phyloP scores from a whole-genome alignment of 768 basidiomycete species.

The Gloeopeniophorella convolvens region DNA sequence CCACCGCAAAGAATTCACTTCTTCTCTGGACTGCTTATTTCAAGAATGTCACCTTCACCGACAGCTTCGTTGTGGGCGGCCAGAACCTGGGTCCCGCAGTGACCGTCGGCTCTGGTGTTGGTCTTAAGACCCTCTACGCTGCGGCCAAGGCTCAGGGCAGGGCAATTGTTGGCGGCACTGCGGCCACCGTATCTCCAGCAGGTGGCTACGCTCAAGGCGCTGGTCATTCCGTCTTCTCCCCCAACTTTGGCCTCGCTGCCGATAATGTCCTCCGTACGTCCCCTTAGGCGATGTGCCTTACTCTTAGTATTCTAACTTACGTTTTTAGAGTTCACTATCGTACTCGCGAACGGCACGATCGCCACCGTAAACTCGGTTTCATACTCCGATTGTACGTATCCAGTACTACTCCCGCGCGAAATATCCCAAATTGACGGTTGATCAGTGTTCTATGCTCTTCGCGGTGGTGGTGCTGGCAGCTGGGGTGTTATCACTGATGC shows the following conservation, averaged over 20 bases:
- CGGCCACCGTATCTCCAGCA: slow-evolving; percentile 21
- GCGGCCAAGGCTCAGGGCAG: slow-evolving; percentile 19
- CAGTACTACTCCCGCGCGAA: not conserved
- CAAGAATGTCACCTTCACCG: slow-evolving; percentile 29
- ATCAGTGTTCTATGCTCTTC: slow-evolving; percentile 24
- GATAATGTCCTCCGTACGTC: slow-evolving; percentile 24
- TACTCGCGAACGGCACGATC: slow-evolving; percentile 9
- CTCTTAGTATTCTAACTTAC: not conserved
- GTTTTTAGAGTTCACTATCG: slow-evolving; percentile 1
- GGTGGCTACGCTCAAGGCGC: slow-evolving; percentile 25
- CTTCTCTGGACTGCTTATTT: slow-evolving; percentile 37
- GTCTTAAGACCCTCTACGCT: slow-evolving; percentile 16
- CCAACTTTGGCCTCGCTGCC: slow-evolving; percentile 21
- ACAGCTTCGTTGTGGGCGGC: slow-evolving; percentile 19
- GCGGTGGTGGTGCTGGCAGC: slow-evolving; percentile 25
- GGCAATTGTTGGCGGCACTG: slow-evolving; percentile 23
- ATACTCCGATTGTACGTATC: slow-evolving; percentile 8
- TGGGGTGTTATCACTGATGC: slow-evolving; percentile 36
- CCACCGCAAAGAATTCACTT: slow-evolving; percentile 35
- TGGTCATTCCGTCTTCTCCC: slow-evolving; percentile 24
- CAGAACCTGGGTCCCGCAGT: slow-evolving; percentile 24
- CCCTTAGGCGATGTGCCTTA: not conserved
- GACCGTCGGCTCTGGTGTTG: slow-evolving; percentile 23
- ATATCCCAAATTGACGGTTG: not conserved
- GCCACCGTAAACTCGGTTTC: not conserved